Evolutionary conservation across 345 rosid species (phyloP), one percentile per base, ranked within the genome.

Genomic region (Brassica juncea): DNA sequence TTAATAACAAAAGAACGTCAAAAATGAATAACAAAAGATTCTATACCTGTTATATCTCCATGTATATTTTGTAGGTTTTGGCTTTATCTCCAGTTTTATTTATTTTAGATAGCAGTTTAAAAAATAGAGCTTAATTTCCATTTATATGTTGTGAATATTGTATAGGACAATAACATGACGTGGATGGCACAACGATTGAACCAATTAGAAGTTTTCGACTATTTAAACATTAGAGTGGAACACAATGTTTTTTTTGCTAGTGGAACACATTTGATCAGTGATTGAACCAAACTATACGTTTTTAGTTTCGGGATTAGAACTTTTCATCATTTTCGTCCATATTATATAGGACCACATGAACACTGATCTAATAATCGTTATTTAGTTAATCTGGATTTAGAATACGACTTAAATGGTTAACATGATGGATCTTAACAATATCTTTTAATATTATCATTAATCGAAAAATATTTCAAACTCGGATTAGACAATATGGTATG

Each of bases 121-220:
- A 5, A 52, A 52, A 52, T 52, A 52, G 21, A 12, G 31, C 30
- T 23, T 59, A 9, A 10, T 68, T 60, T 68, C 25, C 54, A 30
- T 21, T 60, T 61, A 21, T 76, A 52, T 52, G 70, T 42, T 11
- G 10, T 73, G 28, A 28, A 25, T 55, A 52, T 37, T 68, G 67
- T 28, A 61, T 49, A 77, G 42, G 63, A 62, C 76, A 65, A 16
- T 65, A 37, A 28, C 71, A 57, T 71, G 71, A 55, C 72, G 66
- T 55, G 66, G 27, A 64, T 71, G 59, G 57, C 65, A 63, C 23
- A 71, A 55, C 19, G 66, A 77, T 64, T 70, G 49, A 3, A 25
- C 39, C 68, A 35, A 35, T 35, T 35, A 66, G 21, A 39, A 15
- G n/a, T 27, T 37, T 31, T 47, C 57, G 25, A 23, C 59, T 15